A percentile compares a stretch with the other conserved stretches of the same genome.
These are phyloP conservation scores for Brassica balearica DNA, from an alignment of 441 rosid species.

Conservation along the genomic window DNA sequence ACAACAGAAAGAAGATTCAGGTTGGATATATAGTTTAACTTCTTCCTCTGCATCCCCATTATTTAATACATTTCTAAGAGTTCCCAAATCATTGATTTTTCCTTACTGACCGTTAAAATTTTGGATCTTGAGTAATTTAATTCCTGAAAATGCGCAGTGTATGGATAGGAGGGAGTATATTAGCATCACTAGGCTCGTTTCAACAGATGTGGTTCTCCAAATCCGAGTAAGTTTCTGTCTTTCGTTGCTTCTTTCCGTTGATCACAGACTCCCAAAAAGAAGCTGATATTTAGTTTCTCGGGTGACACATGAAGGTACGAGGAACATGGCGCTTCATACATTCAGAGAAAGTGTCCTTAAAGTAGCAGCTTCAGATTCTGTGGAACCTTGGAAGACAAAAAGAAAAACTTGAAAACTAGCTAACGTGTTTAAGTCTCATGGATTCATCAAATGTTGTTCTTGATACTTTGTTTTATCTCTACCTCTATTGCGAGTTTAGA, in stretches of 20 bases:
- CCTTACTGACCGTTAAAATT: not conserved
- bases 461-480: not conserved
- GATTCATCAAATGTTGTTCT: not conserved
- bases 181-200: conserved; percentile 1
- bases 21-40: conserved; percentile 46
- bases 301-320: not conserved
- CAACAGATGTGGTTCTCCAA: conserved; percentile 11
- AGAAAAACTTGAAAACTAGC: not conserved
- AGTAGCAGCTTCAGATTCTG: not conserved
- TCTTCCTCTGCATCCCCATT: conserved; percentile 11
- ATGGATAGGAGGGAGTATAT: conserved; percentile 10
- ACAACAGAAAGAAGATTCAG: conserved; percentile 98
- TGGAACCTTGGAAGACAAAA: not conserved
- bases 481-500: not conserved
- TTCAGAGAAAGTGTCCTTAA: conserved; percentile 10
- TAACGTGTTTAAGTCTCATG: not conserved
- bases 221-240: not conserved
- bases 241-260: not conserved
- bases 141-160: not conserved
- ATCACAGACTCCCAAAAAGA: not conserved
- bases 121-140: not conserved
- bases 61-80: not conserved
- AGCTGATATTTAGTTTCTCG: not conserved
- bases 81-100: not conserved
- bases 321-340: conserved; percentile 11